These are phyloP conservation scores for Tolypocladium endophyticum DNA, from an alignment of 2,329 filamentous ascomycete genomes.

Conservation along the genomic window DNA sequence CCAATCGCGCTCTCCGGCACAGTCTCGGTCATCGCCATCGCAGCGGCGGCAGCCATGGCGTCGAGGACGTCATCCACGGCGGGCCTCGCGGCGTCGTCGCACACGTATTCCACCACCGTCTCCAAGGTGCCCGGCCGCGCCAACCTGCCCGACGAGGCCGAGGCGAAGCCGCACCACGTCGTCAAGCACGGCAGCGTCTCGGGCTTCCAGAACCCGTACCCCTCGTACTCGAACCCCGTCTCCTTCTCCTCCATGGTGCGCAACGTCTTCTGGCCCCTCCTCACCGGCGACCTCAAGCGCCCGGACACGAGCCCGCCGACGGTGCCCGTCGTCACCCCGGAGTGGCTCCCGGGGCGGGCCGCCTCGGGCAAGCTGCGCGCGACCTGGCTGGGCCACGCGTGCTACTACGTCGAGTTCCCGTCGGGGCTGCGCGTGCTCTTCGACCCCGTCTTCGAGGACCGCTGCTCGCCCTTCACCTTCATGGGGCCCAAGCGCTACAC, in stretches of 20 bases:
- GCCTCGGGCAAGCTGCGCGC: constrained; percentile 56
- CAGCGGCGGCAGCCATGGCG: constrained; percentile 7
- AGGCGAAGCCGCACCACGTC: constrained; percentile 37
- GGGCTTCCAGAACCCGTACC: constrained; percentile 40
- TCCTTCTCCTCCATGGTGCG: constrained; percentile 13
- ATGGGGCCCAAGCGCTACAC: constrained; percentile 71
- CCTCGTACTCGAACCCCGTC: constrained; percentile 26
- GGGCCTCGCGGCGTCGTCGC: constrained; percentile 2
- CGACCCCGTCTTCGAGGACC: constrained; percentile 84
- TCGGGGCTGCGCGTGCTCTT: constrained; percentile 79
- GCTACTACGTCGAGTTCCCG: constrained; percentile 86
- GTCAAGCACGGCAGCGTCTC: constrained; percentile 26
- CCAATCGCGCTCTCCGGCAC: background rate
- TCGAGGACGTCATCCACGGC: constrained; percentile 8
- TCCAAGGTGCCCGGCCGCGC: constrained; percentile 22
- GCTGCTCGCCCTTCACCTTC: constrained; percentile 67
- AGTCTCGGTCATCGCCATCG: constrained; percentile 1
- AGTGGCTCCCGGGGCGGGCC: constrained; percentile 52
- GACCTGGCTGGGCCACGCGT: constrained; percentile 93
- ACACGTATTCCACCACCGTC: constrained; percentile 16
- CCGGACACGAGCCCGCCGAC: constrained; percentile 57
- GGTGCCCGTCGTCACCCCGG: constrained; percentile 55
- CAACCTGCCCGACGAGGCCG: constrained; percentile 29
- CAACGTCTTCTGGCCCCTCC: constrained; percentile 25
- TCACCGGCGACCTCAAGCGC: constrained; percentile 26